Percentiles rank a stretch among this genome's conserved stretches.
Evolutionary conservation across 345 rosid genomes (phyloP).

Genomic region (Euphorbia lathyris): DNA sequence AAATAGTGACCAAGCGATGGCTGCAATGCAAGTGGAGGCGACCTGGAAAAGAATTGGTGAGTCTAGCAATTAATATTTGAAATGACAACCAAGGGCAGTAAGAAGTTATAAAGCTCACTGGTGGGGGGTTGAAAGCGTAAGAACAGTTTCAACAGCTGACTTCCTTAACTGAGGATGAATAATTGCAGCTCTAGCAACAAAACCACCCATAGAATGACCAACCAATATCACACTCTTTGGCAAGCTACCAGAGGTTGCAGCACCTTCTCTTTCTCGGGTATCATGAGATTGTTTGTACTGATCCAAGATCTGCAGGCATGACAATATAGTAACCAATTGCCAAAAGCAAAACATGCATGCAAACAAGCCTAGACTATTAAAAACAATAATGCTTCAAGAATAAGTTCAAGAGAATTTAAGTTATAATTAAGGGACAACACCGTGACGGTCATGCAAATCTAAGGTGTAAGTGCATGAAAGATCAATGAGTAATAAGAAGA

Average conservation of each 20-base stretch:
- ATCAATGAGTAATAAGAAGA: background rate
- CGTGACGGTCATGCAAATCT: background rate
- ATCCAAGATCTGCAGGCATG: slow-evolving; percentile 71
- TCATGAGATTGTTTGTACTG: slow-evolving; percentile 74
- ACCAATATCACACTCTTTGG: slow-evolving; percentile 88
- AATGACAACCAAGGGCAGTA: slow-evolving; percentile 19
- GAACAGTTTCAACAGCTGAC: slow-evolving; percentile 75
- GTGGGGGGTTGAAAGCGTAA: slow-evolving; percentile 93
- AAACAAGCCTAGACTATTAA: background rate
- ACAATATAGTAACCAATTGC: slow-evolving; percentile 11
- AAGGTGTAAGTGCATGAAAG: slow-evolving; percentile 7
- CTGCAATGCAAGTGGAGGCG: slow-evolving; percentile 95
- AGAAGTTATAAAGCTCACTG: slow-evolving; percentile 58
- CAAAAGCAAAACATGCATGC: background rate
- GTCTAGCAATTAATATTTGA: slow-evolving; percentile 24
- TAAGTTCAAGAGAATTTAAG: slow-evolving; percentile 6
- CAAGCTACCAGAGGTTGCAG: slow-evolving; percentile 56
- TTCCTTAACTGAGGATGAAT: slow-evolving; percentile 79
- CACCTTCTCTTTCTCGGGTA: slow-evolving; percentile 70
- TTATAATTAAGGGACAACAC: background rate
- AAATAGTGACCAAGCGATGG: slow-evolving; percentile 92
- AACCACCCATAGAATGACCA: slow-evolving; percentile 99
- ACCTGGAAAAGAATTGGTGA: slow-evolving; percentile 53
- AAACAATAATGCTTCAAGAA: slow-evolving; percentile 10
- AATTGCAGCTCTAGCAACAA: slow-evolving; percentile 97